Base-by-base conservation (phyloP, 495 filamentous ascomycete genomes). In the Annulohypoxylon moriforme region DNA sequence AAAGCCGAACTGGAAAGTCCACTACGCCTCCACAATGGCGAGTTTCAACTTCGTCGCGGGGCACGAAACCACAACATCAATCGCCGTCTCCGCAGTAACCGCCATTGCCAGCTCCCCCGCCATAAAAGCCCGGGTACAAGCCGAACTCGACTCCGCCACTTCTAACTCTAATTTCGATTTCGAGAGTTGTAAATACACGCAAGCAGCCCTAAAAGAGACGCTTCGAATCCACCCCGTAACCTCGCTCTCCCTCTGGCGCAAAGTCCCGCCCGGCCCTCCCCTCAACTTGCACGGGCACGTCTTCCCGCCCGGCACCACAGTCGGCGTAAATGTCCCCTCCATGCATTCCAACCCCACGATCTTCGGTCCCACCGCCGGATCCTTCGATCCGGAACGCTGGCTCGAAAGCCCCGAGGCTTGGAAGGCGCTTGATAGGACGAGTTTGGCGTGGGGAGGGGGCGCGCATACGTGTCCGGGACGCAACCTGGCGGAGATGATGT, bases 391-490 rank as follows among this genome's bases (percentile, higher is more conserved):
- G 0, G 82, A 86, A 11, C 75, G 89, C 38, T 92, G 89, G 89
- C 72, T 89, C 10, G 80, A 83, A 71, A 67, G 46, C 10, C 72
- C 69, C 5, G 53, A 67, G 31, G 77, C 74, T 29, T 86, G 85
- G 86, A 82, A 84, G 55, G 1, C 9, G 1, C 55, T 58, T n/a
- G 55, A 58, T 8, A 76, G 67, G 69, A 75, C 42, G 47, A 83
- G 80, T 68, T 76, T 88, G 13, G 81, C 78, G 27, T 93, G 91
- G 80, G 89, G 91, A 10, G 89, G 86, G 0, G 91, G 91, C n/a
- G 81, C 81, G 4, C 78, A 91, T 36, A 85, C 87, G 3, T 93
- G 91, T 76, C 90, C 92, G 61, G 91, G 91, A 3, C 85, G 86
- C 64, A 89, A 92, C 66, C 81, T 93, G 52, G 86, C 86, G 25